Evolutionary conservation across 768 basidiomycete species (phyloP), one percentile per base, ranked within the genome.

Genomic region (Pisolithus microcarpus): DNA sequence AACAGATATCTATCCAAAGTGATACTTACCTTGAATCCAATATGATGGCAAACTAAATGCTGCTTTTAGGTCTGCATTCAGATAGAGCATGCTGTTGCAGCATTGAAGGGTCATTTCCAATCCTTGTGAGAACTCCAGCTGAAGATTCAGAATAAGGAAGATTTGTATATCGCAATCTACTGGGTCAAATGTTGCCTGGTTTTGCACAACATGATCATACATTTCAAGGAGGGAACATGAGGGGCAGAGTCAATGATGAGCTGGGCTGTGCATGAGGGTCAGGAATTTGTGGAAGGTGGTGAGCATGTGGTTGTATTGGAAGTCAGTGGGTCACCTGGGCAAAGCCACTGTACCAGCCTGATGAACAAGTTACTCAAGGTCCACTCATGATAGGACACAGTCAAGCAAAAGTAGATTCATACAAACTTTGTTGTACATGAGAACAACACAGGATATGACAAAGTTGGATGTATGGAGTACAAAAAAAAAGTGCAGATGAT

Each of bases 201-300:
- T 23, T 43, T 50, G 42, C 49, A 50, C 49, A 50, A 50, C 42
- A 40, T 45, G 23, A 50, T 44, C 38, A 30, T 50, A 13, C 2
- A 21, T n/a, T 48, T 48, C 38, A 23, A 37, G 38, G 47, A 10
- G 6, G 21, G 3, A 21, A 18, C 21, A 19, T 4, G 10, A 3
- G 30, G 30, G 30, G 18, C 3, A 7, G 10, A n/a, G 18, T 19
- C 7, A 3, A 19, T 7, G 18, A 9, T 7, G 18, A 10, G 18
- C 21, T 40, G 39, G 18, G 39, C 39, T 19, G 21, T 40, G 9
- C 9, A 9, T 18, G 18, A 40, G 39, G 39, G 21, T 40, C n/a
- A 9, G 18, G 28, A 40, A 18, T 10, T 10, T 8, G 18, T 9
- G 18, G 18, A 21, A 19, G 39, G 5, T 38, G 15, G 18, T 19